phyloP scores from a whole-genome alignment of 306 rosid species.

The Vigna unguiculata region DNA sequence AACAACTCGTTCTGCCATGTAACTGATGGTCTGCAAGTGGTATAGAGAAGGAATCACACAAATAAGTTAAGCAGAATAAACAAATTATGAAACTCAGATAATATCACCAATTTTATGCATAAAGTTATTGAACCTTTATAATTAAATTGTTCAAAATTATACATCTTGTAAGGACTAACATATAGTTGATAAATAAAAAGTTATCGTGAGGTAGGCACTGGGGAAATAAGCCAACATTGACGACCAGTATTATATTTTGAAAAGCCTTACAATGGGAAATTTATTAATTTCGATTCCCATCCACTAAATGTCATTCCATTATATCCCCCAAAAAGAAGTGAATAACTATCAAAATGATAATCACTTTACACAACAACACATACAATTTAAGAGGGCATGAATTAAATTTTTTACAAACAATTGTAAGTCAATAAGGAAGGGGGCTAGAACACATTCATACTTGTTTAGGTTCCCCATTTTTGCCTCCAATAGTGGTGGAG shows the following conservation, averaged over 20 bases:
- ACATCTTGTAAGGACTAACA: slow-evolving; percentile 8
- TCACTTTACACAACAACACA: neutral
- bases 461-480: slow-evolving; percentile 89
- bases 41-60: slow-evolving; percentile 40
- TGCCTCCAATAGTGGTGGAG: slow-evolving; percentile 91
- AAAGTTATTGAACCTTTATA: slow-evolving; percentile 19
- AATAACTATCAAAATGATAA: neutral
- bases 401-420: neutral
- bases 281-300: slow-evolving; percentile 12
- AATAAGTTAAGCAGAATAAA: neutral
- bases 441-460: slow-evolving; percentile 48
- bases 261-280: neutral
- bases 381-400: slow-evolving; percentile 10
- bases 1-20: slow-evolving; percentile 94
- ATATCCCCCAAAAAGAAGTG: slow-evolving; percentile 21
- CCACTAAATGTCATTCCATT: neutral
- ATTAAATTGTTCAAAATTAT: neutral
- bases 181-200: slow-evolving; percentile 7
- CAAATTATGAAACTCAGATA: slow-evolving; percentile 5
- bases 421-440: slow-evolving; percentile 2
- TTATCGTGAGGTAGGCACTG: neutral
- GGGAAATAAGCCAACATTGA: neutral
- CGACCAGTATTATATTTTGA: neutral
- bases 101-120: slow-evolving; percentile 31
- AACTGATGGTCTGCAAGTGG: slow-evolving; percentile 78